Conservation (phyloP, 2,329 filamentous ascomycete genomes). For the Nectriaceae sp. region DNA sequence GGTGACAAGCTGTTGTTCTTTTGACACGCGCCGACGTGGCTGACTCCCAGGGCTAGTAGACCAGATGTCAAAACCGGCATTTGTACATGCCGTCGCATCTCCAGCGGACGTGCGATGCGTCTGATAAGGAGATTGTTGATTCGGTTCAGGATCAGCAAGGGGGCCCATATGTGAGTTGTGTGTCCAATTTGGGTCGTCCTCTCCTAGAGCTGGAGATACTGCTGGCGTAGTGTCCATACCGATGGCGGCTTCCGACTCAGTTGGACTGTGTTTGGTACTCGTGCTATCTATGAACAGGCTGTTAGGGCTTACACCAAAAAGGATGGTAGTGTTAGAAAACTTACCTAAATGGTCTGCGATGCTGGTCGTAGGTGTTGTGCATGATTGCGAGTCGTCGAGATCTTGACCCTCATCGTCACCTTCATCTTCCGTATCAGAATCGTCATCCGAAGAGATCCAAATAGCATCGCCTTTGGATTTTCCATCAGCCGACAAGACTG, state of each 20-base stretch:
- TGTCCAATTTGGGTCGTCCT: slow-evolving; percentile 2
- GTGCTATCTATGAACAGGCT: slow-evolving; percentile 9
- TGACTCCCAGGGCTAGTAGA: slow-evolving; percentile 3
- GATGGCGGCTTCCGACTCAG: slow-evolving; percentile 7
- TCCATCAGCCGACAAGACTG: neutral
- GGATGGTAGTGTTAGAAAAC: neutral
- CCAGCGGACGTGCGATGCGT: slow-evolving; percentile 1
- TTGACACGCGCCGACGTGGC: slow-evolving; percentile 3
- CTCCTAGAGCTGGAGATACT: slow-evolving; percentile 7
- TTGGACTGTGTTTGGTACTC: slow-evolving; percentile 8
- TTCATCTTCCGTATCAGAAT: slow-evolving; percentile 6
- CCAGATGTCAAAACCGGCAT: neutral
- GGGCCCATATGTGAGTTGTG: slow-evolving; percentile 6
- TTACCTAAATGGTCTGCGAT: slow-evolving; percentile 8
- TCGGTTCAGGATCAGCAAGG: slow-evolving; percentile 2
- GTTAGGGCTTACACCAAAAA: slow-evolving; percentile 5
- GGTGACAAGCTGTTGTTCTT: slow-evolving; percentile 5
- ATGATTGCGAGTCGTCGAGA: slow-evolving; percentile 1
- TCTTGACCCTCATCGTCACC: slow-evolving; percentile 1
- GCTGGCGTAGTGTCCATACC: slow-evolving; percentile 4
- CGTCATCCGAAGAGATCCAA: slow-evolving; percentile 5
- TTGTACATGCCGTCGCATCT: neutral
- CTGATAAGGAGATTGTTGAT: slow-evolving; percentile 4
- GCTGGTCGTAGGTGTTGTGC: slow-evolving; percentile 5
- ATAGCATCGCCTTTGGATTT: slow-evolving; percentile 3